A percentile compares a stretch with the other conserved stretches of the same genome.
phyloP scores from a whole-genome alignment of 495 filamentous ascomycete species.

The Daldinia caldariorum region DNA sequence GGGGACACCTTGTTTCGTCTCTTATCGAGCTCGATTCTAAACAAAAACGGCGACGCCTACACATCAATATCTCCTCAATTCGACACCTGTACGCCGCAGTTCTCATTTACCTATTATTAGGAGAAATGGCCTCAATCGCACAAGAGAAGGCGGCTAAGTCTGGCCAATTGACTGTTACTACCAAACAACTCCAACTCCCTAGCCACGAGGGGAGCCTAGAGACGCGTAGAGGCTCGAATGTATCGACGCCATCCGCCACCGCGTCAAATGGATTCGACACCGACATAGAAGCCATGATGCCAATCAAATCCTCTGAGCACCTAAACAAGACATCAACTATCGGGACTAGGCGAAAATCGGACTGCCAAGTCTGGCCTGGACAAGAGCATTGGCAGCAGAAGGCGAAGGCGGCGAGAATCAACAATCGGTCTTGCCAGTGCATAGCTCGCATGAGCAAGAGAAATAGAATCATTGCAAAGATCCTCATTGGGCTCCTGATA shows the following conservation, averaged over 20 bases:
- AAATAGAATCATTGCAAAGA: slow-evolving; percentile 57
- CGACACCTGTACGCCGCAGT: not conserved
- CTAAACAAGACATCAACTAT: slow-evolving; percentile 48
- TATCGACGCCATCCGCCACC: slow-evolving; percentile 54
- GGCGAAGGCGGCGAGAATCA: slow-evolving; percentile 59
- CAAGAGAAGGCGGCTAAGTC: slow-evolving; percentile 42
- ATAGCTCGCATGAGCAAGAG: slow-evolving; percentile 58
- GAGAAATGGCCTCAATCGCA: slow-evolving; percentile 34
- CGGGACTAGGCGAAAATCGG: slow-evolving; percentile 47
- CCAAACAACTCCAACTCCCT: slow-evolving; percentile 35
- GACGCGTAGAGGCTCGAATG: slow-evolving; percentile 43
- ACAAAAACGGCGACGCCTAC: slow-evolving; percentile 12
- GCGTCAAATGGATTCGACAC: slow-evolving; percentile 57
- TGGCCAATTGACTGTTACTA: slow-evolving; percentile 49
- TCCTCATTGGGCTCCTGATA: slow-evolving; percentile 55
- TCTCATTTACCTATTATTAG: slow-evolving; percentile 9
- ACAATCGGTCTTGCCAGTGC: slow-evolving; percentile 54
- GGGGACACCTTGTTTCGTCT: not conserved
- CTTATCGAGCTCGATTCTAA: slow-evolving; percentile 7
- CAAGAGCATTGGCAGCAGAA: slow-evolving; percentile 61
- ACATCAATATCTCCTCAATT: slow-evolving; percentile 14
- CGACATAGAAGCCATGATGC: slow-evolving; percentile 59
- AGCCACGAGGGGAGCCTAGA: slow-evolving; percentile 42
- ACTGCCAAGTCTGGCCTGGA: slow-evolving; percentile 62
- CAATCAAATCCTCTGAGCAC: slow-evolving; percentile 40